Base-by-base conservation (phyloP, 1,284 basidiomycete genomes). In the Thecaphora thlaspeos region DNA sequence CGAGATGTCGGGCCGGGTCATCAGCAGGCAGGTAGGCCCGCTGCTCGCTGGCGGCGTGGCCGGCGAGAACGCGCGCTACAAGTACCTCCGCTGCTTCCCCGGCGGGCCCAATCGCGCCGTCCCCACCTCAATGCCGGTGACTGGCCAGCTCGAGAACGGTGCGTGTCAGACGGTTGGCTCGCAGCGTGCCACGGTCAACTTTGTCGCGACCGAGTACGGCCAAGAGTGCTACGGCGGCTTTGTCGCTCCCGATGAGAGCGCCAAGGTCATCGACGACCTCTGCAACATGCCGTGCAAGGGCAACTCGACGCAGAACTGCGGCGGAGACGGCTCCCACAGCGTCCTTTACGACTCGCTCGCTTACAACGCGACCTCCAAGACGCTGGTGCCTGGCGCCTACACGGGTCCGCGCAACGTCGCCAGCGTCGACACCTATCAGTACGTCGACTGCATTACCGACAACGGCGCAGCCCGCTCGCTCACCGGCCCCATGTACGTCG, bases 191-290 rank as follows among this genome's bases (percentile, higher is more conserved):
- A 32, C 8, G 10, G 41, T 21, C 41, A 51, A 43, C 48, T 51
- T 51, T 24, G 48, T 39, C 3, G 55, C 48, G 12, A 43, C 48
- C n/a, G 44, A 51, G 45, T 56, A 56, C 44, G 45, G 23, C 3
- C 12, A 69, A 23, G 70, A 79, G 53, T 79, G 78, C 57, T 78
- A 70, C 61, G 78, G 76, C 45, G 68, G 71, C 21, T 59, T 59
- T 51, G 44, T 21, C 17, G 14, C 43, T 8, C 38, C 48, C 5
- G 32, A 43, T 21, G 39, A 43, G 12, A 34, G 23, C 47, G 41
- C 26, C 26, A 38, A 39, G 23, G 42, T 43, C 9, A 26, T 32
- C 22, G 48, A 51, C 28, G 48, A 51, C 34, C 59, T 55, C 24
- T 80, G 79, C 58, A 61, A 49, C 40, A 66, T 70, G 40, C 49